phyloP scores from a whole-genome alignment of 805 yeast species.

The Spathaspora boniae region DNA sequence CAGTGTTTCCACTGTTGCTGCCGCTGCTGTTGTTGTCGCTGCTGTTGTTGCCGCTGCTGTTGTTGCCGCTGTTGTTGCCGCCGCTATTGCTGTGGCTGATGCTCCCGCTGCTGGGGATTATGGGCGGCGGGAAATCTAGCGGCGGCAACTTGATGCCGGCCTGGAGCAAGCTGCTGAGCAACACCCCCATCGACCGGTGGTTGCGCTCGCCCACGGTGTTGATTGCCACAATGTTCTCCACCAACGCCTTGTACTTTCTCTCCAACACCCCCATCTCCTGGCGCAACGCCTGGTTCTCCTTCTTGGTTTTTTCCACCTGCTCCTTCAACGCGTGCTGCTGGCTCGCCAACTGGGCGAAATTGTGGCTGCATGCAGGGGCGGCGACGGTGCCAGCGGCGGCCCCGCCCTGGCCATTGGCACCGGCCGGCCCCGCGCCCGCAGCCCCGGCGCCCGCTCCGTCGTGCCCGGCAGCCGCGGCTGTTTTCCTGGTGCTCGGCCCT shows the following conservation, averaged over 20 bases:
- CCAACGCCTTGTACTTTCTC: slow-evolving; percentile 59
- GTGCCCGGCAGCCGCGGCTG: background rate
- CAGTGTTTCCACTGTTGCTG: slow-evolving; percentile 1
- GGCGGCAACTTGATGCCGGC: slow-evolving; percentile 70
- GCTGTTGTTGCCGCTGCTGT: slow-evolving; percentile 3
- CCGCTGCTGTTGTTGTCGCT: slow-evolving; percentile 5
- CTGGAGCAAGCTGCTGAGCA: slow-evolving; percentile 48
- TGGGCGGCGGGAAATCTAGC: slow-evolving; percentile 48
- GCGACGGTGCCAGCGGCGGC: background rate
- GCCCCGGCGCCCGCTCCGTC: background rate
- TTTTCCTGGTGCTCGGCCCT: slow-evolving; percentile 56
- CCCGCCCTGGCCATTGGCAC: background rate
- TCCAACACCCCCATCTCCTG: slow-evolving; percentile 40
- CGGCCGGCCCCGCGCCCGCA: background rate
- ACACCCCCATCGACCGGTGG: slow-evolving; percentile 46
- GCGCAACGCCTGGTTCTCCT: slow-evolving; percentile 28
- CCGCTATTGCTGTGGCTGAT: background rate
- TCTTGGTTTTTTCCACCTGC: slow-evolving; percentile 30
- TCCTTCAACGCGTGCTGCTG: slow-evolving; percentile 20
- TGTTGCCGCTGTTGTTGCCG: background rate
- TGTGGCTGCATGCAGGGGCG: slow-evolving; percentile 4
- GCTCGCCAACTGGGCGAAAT: slow-evolving; percentile 11
- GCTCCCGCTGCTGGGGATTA: background rate
- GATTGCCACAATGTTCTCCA: slow-evolving; percentile 57
- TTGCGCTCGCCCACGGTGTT: slow-evolving; percentile 57